Conservation (phyloP, 1,139 yeast species). For the Meyerozyma smithsonii region DNA sequence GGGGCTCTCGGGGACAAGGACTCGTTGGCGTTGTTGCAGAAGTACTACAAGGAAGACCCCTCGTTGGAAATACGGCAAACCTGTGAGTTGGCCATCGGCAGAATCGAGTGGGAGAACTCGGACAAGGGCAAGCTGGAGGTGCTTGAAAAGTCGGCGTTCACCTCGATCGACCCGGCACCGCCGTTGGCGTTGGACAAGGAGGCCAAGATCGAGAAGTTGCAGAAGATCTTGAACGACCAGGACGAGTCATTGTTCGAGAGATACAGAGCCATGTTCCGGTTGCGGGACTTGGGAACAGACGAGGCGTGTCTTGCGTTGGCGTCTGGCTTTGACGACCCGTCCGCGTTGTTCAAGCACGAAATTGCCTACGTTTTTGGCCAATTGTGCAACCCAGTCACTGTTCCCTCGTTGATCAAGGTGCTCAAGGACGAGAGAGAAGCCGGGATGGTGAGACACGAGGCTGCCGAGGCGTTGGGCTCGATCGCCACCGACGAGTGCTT, state of each 20-base stretch:
- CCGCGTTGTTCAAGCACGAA: conserved; percentile 95
- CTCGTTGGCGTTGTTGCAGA: conserved; percentile 63
- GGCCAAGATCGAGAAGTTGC: conserved; percentile 56
- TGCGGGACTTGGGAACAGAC: conserved; percentile 89
- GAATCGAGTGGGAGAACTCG: conserved; percentile 89
- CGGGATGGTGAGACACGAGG: conserved; percentile 99
- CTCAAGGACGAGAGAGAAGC: conserved; percentile 76
- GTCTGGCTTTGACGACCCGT: conserved; percentile 80
- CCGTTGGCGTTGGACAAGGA: conserved; percentile 71
- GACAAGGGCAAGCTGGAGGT: conserved; percentile 58
- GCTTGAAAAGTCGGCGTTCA: conserved; percentile 71
- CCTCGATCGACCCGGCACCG: conserved; percentile 97
- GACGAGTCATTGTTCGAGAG: conserved; percentile 79
- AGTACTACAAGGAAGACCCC: conserved; percentile 69
- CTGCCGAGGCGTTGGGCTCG: conserved; percentile 97
- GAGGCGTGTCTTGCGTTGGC: conserved; percentile 93
- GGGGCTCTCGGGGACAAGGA: conserved; percentile 89
- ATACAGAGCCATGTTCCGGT: conserved; percentile 97
- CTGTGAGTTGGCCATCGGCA: conserved; percentile 92
- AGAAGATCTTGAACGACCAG: conserved; percentile 70
- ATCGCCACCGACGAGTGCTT: conserved; percentile 96
- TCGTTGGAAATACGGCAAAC: conserved; percentile 90
- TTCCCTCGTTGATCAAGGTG: conserved; percentile 80
- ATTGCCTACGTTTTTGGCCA: conserved; percentile 98
- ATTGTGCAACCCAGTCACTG: conserved; percentile 88